phyloP scores from a whole-genome alignment of 768 basidiomycete genomes.

The Scleroderma citrinum region DNA sequence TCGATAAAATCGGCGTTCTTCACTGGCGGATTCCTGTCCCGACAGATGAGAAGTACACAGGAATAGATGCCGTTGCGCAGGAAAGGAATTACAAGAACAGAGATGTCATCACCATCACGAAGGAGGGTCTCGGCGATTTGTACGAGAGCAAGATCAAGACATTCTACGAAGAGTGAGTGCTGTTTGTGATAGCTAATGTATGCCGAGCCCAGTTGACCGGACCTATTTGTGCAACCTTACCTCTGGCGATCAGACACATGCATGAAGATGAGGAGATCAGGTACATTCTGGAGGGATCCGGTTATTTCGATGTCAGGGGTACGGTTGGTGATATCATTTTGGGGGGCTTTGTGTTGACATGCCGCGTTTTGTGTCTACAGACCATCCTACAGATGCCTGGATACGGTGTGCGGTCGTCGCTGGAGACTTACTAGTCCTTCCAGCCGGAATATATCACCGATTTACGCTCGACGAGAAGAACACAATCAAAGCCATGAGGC shows the following conservation, averaged over 20 bases:
- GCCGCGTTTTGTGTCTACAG: constrained; percentile 33
- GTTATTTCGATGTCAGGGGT: constrained; percentile 89
- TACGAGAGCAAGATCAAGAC: constrained; percentile 78
- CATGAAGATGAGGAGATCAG: constrained; percentile 95
- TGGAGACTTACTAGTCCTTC: constrained; percentile 82
- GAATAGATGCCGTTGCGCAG: constrained; percentile 54
- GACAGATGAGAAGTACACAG: constrained; percentile 37
- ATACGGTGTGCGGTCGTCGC: constrained; percentile 71
- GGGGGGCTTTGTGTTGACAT: neutral
- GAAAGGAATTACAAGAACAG: constrained; percentile 78
- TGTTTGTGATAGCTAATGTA: neutral
- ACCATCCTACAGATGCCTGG: constrained; percentile 66
- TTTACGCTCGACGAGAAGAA: constrained; percentile 81
- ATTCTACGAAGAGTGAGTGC: constrained; percentile 79
- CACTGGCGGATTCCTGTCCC: constrained; percentile 67
- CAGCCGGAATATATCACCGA: constrained; percentile 87
- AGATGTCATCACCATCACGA: constrained; percentile 71
- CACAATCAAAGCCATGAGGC: constrained; percentile 64
- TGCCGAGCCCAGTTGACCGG: neutral
- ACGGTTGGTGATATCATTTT: constrained; percentile 11
- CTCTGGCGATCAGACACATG: constrained; percentile 53
- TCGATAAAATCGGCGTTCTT: constrained; percentile 57
- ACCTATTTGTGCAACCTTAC: too few species aligned
- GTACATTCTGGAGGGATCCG: constrained; percentile 75
- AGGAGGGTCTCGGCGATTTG: constrained; percentile 67